These are phyloP conservation scores for Hordeum marinum DNA, from an alignment of 176 grass and related monocot species.

Conservation along the genomic window DNA sequence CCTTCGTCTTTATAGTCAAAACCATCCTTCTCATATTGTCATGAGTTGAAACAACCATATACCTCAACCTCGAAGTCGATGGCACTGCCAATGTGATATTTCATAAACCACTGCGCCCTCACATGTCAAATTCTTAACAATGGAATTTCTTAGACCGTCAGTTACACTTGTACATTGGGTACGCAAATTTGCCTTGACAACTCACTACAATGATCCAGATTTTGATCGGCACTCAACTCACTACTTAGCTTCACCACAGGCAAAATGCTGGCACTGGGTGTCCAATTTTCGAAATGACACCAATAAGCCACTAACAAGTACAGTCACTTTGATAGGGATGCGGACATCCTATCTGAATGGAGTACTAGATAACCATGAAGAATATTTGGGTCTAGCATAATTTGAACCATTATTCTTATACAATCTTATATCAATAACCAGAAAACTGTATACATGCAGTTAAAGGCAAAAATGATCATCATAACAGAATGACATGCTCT, in stretches of 20 bases:
- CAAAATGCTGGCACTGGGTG: background rate
- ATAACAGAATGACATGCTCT: background rate
- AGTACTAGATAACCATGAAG: background rate
- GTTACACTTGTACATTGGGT: background rate
- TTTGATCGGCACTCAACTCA: background rate
- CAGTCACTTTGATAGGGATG: background rate
- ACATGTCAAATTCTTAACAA: background rate
- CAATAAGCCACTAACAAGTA: background rate
- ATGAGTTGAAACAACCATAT: slow-evolving; percentile 12
- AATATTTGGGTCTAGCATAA: background rate
- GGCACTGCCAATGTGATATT: slow-evolving; percentile 5
- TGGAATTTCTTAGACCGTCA: background rate
- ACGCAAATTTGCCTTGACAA: background rate
- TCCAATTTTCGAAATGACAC: background rate
- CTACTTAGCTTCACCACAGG: background rate
- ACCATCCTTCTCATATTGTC: background rate
- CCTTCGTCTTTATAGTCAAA: background rate
- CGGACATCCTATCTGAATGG: background rate
- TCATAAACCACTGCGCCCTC: background rate
- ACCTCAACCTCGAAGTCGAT: background rate
- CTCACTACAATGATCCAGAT: background rate
- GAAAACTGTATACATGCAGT: background rate
- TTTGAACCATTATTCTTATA: background rate
- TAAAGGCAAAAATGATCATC: background rate
- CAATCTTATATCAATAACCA: background rate